These are phyloP conservation scores for Aegilops longissima DNA, from an alignment of 176 grass and related monocot genomes.

Conservation along the genomic window DNA sequence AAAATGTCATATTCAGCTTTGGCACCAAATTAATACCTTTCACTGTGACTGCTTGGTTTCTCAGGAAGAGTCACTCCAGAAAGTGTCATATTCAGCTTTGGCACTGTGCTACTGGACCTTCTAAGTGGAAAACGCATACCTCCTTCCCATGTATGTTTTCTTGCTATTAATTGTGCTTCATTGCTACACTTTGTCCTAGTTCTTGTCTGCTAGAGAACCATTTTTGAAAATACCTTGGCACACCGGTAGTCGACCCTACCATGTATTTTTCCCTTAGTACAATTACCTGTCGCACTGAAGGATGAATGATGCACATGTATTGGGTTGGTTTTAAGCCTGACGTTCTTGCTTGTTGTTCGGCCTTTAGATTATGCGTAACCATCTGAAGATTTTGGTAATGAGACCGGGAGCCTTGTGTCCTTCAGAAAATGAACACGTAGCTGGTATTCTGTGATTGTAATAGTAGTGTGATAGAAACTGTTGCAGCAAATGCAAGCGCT, in stretches of 20 bases:
- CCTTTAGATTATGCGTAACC: neutral
- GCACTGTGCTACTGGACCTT: slow-evolving; percentile 89
- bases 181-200: neutral
- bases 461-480: neutral
- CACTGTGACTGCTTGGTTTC: slow-evolving; percentile 25
- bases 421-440: neutral
- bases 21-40: slow-evolving; percentile 57
- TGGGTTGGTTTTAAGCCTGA: neutral
- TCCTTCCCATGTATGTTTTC: slow-evolving; percentile 81
- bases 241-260: neutral
- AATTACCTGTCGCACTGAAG: neutral
- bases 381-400: neutral
- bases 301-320: neutral
- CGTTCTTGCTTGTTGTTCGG: neutral
- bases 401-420: neutral
- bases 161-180: neutral
- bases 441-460: neutral
- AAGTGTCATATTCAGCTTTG: slow-evolving; percentile 99
- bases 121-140: slow-evolving; percentile 98
- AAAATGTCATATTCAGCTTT: slow-evolving; percentile 85
- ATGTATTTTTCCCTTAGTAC: neutral
- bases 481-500: neutral
- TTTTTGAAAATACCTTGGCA: neutral
- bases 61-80: slow-evolving; percentile 89
- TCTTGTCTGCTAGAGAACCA: neutral